Conservation (phyloP, 345 rosid species). For the Moricandia moricandioides region DNA sequence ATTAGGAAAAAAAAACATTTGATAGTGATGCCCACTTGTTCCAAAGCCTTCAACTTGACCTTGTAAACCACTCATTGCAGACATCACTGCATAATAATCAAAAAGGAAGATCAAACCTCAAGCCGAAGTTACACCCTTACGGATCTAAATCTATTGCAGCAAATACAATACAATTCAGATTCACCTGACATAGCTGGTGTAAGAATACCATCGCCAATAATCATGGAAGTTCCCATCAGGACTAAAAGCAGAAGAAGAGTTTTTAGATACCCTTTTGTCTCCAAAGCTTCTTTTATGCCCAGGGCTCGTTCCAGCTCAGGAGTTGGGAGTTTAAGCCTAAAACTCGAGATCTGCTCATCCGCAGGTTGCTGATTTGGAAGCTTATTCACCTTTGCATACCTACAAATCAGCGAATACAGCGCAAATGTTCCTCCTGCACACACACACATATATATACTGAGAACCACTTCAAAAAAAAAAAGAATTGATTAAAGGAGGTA, state of each 20-base stretch:
- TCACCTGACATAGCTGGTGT: constrained; percentile 97
- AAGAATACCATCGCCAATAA: constrained; percentile 92
- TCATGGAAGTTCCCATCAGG: constrained; percentile 96
- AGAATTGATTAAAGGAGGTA: background rate
- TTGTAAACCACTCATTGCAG: constrained; percentile 94
- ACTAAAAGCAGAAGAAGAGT: constrained; percentile 74
- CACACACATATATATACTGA: constrained; percentile 28
- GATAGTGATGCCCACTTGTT: constrained; percentile 53
- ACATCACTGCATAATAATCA: constrained; percentile 69
- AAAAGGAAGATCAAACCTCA: background rate
- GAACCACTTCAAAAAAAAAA: constrained; percentile 38
- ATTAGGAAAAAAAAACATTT: constrained; percentile 14
- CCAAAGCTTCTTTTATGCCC: constrained; percentile 70
- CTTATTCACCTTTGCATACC: constrained; percentile 87
- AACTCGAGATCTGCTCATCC: constrained; percentile 91
- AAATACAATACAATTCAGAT: constrained; percentile 3
- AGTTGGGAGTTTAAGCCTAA: constrained; percentile 85
- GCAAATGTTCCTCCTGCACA: constrained; percentile 97
- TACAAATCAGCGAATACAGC: constrained; percentile 74
- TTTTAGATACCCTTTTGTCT: constrained; percentile 67
- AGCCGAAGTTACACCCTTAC: background rate
- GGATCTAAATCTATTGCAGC: constrained; percentile 6
- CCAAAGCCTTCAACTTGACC: constrained; percentile 71
- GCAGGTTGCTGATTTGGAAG: constrained; percentile 92
- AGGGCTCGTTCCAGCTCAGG: constrained; percentile 92